Conservation (phyloP, 495 filamentous ascomycete genomes). For the Neurospora sp. region DNA sequence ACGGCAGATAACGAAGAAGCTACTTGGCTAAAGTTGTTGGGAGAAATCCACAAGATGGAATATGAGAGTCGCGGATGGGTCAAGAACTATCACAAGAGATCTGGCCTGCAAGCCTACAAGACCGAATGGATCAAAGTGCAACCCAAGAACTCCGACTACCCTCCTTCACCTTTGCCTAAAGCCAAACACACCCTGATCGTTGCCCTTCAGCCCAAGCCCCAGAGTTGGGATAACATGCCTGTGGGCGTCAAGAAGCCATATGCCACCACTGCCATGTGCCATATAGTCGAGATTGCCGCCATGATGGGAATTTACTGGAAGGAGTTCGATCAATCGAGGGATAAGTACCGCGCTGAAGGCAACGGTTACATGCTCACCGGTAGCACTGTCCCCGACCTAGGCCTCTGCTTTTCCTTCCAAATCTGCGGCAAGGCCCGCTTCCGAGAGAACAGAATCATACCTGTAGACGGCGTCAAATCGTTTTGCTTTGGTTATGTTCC, state of each 20-base stretch:
- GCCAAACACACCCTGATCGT: slow-evolving; percentile 25
- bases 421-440: slow-evolving; percentile 32
- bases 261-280: slow-evolving; percentile 39
- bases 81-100: too few relatives aligned
- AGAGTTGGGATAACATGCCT: slow-evolving; percentile 43
- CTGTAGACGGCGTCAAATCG: slow-evolving; percentile 35
- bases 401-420: slow-evolving; percentile 38
- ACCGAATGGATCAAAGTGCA: too few relatives aligned
- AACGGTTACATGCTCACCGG: slow-evolving; percentile 42
- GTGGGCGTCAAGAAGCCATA: slow-evolving; percentile 37
- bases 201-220: slow-evolving; percentile 35
- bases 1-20: slow-evolving; percentile 40
- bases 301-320: slow-evolving; percentile 44
- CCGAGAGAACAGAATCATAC: slow-evolving; percentile 33
- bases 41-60: slow-evolving; percentile 36
- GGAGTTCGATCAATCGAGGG: slow-evolving; percentile 32
- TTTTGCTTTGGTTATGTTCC: slow-evolving; percentile 38
- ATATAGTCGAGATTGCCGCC: slow-evolving; percentile 40
- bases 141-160: too few relatives aligned
- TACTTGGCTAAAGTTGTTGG: slow-evolving; percentile 36
- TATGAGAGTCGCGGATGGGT: slow-evolving; percentile 32
- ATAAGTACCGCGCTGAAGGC: slow-evolving; percentile 40
- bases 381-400: slow-evolving; percentile 29
- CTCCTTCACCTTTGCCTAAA: too few relatives aligned
- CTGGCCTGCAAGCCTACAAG: too few relatives aligned